Evolutionary conservation across 345 rosid genomes (phyloP).

Genomic region (Brassica nigra): DNA sequence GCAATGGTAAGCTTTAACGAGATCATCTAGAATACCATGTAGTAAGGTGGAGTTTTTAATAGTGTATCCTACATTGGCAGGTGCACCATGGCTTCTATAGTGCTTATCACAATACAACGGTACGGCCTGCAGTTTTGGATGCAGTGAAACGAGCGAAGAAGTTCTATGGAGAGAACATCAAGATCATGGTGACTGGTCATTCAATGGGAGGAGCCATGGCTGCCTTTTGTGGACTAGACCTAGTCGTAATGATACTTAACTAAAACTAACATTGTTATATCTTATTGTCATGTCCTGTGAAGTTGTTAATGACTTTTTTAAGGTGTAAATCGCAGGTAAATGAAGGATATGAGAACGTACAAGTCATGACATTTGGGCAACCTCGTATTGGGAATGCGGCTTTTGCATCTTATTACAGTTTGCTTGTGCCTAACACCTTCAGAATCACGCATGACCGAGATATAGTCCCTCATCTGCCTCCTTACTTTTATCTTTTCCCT

Average conservation of each 20-base stretch:
- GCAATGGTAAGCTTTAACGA: slow-evolving; percentile 66
- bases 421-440: slow-evolving; percentile 72
- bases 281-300: slow-evolving; percentile 3
- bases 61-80: slow-evolving; percentile 39
- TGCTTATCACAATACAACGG: slow-evolving; percentile 91
- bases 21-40: background rate
- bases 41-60: background rate
- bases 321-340: slow-evolving; percentile 59
- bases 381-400: slow-evolving; percentile 95
- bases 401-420: slow-evolving; percentile 71
- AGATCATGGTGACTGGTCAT: slow-evolving; percentile 84
- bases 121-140: slow-evolving; percentile 72
- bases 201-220: slow-evolving; percentile 99
- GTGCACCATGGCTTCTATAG: slow-evolving; percentile 92
- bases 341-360: slow-evolving; percentile 58
- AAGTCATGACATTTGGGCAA: slow-evolving; percentile 90
- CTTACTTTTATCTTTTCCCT: slow-evolving; percentile 67
- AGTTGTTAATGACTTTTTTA: slow-evolving; percentile 19
- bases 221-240: slow-evolving; percentile 86
- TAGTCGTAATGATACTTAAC: slow-evolving; percentile 50
- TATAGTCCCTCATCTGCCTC: slow-evolving; percentile 95
- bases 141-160: slow-evolving; percentile 64
- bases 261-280: background rate
- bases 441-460: slow-evolving; percentile 81
- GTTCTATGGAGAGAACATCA: slow-evolving; percentile 58